Evolutionary conservation across 2,329 filamentous ascomycete genomes (phyloP).

Genomic region (Paecilomyces dactylethromorphus): DNA sequence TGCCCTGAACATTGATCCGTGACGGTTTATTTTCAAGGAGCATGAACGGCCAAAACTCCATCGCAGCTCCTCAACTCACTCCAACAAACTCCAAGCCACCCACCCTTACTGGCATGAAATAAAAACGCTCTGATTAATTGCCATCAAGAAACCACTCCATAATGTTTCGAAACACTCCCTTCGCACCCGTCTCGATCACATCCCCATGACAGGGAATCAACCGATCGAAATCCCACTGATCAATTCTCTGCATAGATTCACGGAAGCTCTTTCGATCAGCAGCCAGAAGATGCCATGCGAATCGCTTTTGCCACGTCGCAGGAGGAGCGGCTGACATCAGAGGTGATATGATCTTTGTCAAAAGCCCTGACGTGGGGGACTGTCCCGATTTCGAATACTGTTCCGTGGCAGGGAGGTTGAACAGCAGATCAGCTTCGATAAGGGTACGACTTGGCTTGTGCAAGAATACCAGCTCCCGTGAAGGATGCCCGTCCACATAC

Average conservation of each 20-base stretch:
- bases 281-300: constrained; percentile 68
- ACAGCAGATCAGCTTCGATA: constrained; percentile 84
- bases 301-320: constrained; percentile 69
- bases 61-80: not conserved
- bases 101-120: not conserved
- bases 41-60: not conserved
- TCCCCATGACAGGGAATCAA: constrained; percentile 93
- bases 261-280: constrained; percentile 63
- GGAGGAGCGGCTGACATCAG: constrained; percentile 53
- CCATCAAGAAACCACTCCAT: constrained; percentile 73
- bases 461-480: constrained; percentile 82
- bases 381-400: constrained; percentile 64
- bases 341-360: constrained; percentile 51
- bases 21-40: not conserved
- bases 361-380: constrained; percentile 49
- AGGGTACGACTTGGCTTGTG: constrained; percentile 73
- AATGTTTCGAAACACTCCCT: constrained; percentile 68
- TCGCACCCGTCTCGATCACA: constrained; percentile 67
- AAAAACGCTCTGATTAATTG: not conserved
- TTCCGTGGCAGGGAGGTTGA: constrained; percentile 82
- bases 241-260: constrained; percentile 61
- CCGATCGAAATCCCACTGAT: constrained; percentile 74
- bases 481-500: constrained; percentile 71
- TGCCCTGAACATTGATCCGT: too few species aligned
- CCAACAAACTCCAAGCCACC: not conserved